Evolutionary conservation across 345 rosid genomes (phyloP), one percentile per base, ranked within the genome.

Genomic region (Syzygium oleosum): DNA sequence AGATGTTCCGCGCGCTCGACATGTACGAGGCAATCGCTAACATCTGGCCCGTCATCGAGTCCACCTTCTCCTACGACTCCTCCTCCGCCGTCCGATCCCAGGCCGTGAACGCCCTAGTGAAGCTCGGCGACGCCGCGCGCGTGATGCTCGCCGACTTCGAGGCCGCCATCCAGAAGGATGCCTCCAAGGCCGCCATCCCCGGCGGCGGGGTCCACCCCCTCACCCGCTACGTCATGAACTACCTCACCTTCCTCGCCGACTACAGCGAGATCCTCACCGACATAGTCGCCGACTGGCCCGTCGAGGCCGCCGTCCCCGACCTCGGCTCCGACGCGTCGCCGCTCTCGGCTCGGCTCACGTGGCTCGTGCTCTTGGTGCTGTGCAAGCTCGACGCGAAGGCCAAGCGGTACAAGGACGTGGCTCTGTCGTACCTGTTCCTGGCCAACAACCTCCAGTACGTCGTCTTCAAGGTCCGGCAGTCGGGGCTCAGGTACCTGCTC

Each of bases 201-300:
- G 96, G 98, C 55, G 99, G 97, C 2, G 98, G 97, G 2, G 90
- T 96, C 85, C 99, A 97, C 86, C 98, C 98, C 4, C 91, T 96
- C 5, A 95, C 96, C 0, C 95, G 97, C 51, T 94, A 96, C 86
- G 96, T 95, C 3, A 96, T 95, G 98, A 96, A 97, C 86, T 97
- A 96, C 91, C 87, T 96, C 88, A 56, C 93, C 7, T 91, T 96
- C 91, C 92, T 96, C 85, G 88, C 94, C 38, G 98, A 96, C 61
- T 97, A 96, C 94, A 84, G 86, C 84, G 93, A 90, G 3, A 80
- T 90, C 0, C 91, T 95, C 78, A 68, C 91, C 51, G 96, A 92
- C 34, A 94, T 97, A 12, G 88, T 95, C 56, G 95, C 93, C 19
- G 95, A 94, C 80, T 91, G 93, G 91, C 97, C 95, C 11, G 41